Evolutionary conservation across 139 green algal genomes (phyloP).

Genomic region (Diplosphaera chodatii): DNA sequence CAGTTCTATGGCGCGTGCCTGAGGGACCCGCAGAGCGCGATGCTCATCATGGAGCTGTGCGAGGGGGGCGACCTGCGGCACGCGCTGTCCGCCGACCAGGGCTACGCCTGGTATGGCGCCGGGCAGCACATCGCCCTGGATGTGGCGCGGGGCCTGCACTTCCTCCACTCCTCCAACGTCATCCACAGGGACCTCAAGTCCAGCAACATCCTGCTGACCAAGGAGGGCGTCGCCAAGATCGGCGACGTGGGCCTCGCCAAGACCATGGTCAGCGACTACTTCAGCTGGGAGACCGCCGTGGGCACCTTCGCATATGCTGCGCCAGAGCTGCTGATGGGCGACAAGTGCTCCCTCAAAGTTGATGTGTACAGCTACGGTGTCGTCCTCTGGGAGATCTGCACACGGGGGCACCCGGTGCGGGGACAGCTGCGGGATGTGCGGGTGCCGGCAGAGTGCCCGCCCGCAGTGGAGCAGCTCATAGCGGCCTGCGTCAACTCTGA

Average conservation of each 20-base stretch:
- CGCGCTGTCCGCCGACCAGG: neutral
- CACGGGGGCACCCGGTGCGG: slow-evolving; percentile 7
- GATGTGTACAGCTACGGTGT: slow-evolving; percentile 32
- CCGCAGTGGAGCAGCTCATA: neutral
- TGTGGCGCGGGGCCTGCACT: neutral
- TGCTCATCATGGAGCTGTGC: neutral
- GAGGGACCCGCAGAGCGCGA: neutral
- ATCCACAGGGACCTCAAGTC: neutral
- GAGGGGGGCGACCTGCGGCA: neutral
- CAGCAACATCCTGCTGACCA: neutral
- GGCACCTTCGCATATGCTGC: slow-evolving; percentile 19
- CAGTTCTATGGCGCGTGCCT: neutral
- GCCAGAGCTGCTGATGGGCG: slow-evolving; percentile 23
- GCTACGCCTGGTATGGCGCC: neutral
- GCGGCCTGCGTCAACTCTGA: neutral
- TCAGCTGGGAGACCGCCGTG: too few relatives aligned
- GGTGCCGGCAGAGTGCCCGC: neutral
- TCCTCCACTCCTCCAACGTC: neutral
- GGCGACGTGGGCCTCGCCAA: too few relatives aligned
- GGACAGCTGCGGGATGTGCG: neutral
- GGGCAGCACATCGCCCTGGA: neutral
- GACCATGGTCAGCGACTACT: neutral
- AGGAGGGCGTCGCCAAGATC: too few relatives aligned
- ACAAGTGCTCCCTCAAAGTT: slow-evolving; percentile 7
- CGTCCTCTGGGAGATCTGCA: slow-evolving; percentile 40